Conservation (phyloP, 768 basidiomycete species). For the Phaffia tasmanica region DNA sequence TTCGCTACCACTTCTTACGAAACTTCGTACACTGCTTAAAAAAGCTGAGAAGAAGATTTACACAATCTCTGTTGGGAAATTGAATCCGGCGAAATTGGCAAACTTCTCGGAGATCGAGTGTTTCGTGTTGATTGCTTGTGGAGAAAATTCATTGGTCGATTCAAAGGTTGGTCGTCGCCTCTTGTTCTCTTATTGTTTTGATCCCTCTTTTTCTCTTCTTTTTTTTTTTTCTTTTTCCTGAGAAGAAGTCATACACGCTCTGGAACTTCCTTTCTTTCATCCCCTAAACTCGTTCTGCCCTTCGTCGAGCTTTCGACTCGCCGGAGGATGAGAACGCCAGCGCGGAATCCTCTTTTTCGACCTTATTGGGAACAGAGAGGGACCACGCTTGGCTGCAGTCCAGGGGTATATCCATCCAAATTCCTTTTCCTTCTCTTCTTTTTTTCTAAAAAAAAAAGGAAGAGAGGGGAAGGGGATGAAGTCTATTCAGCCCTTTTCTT, state of each 20-base stretch:
- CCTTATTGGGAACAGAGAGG: background rate
- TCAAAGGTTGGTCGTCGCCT: slow-evolving; percentile 31
- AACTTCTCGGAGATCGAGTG: slow-evolving; percentile 96
- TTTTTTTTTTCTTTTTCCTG: background rate
- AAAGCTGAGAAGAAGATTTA: slow-evolving; percentile 75
- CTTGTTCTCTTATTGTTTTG: background rate
- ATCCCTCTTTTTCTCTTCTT: background rate
- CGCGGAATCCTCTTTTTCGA: background rate
- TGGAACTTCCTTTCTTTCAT: slow-evolving; percentile 6
- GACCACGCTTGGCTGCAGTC: background rate
- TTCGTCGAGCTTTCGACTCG: slow-evolving; percentile 1
- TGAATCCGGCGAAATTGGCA: slow-evolving; percentile 85
- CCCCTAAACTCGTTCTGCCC: background rate
- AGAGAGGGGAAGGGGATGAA: background rate
- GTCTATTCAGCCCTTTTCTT: slow-evolving; percentile 26
- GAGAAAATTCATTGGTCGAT: slow-evolving; percentile 66
- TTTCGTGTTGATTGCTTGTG: slow-evolving; percentile 87
- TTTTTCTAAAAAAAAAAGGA: background rate
- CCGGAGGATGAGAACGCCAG: slow-evolving; percentile 2
- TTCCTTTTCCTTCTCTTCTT: background rate
- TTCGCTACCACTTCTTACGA: slow-evolving; percentile 72
- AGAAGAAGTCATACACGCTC: background rate
- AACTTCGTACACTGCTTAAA: slow-evolving; percentile 60
- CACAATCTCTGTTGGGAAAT: slow-evolving; percentile 86
- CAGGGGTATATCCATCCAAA: slow-evolving; percentile 4